These are phyloP conservation scores for Tolypocladium nubicola DNA, from an alignment of 2,329 filamentous ascomycete species.

Conservation along the genomic window DNA sequence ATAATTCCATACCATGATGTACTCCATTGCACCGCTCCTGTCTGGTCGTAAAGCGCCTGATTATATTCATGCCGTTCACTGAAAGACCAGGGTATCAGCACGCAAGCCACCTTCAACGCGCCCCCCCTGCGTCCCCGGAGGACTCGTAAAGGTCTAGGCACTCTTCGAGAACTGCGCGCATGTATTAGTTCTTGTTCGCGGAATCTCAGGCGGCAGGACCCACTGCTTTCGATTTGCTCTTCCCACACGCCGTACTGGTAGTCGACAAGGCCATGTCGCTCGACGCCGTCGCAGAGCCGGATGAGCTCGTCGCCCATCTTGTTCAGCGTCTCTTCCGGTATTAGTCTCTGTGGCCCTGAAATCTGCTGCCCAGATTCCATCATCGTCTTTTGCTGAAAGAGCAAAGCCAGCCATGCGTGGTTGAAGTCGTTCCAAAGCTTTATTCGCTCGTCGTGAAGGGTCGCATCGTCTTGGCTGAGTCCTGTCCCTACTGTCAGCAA, in stretches of 20 bases:
- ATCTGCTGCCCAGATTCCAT: slow-evolving; percentile 48
- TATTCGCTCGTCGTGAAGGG: slow-evolving; percentile 63
- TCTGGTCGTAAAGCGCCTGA: not conserved
- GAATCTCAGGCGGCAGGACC: slow-evolving; percentile 19
- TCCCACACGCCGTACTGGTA: slow-evolving; percentile 97
- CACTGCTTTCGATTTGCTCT: slow-evolving; percentile 78
- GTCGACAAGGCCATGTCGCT: slow-evolving; percentile 88
- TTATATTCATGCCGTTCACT: not conserved
- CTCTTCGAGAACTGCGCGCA: slow-evolving; percentile 22
- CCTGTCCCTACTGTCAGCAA: slow-evolving; percentile 39
- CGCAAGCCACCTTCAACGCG: slow-evolving; percentile 8
- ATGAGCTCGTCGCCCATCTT: slow-evolving; percentile 76
- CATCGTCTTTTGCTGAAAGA: slow-evolving; percentile 76
- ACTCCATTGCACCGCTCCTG: not conserved
- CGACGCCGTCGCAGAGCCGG: slow-evolving; percentile 73
- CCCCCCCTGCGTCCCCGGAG: slow-evolving; percentile 19
- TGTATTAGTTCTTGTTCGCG: not conserved
- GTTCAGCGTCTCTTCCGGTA: slow-evolving; percentile 59
- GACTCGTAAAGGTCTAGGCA: slow-evolving; percentile 35
- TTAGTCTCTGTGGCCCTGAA: slow-evolving; percentile 48
- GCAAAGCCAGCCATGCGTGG: slow-evolving; percentile 73
- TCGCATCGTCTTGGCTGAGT: slow-evolving; percentile 72
- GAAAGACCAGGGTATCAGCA: not conserved
- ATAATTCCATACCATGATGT: not conserved
- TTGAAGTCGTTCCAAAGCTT: slow-evolving; percentile 94